phyloP scores from a whole-genome alignment of 2,329 filamentous ascomycete genomes.

The Colletotrichum salicis region DNA sequence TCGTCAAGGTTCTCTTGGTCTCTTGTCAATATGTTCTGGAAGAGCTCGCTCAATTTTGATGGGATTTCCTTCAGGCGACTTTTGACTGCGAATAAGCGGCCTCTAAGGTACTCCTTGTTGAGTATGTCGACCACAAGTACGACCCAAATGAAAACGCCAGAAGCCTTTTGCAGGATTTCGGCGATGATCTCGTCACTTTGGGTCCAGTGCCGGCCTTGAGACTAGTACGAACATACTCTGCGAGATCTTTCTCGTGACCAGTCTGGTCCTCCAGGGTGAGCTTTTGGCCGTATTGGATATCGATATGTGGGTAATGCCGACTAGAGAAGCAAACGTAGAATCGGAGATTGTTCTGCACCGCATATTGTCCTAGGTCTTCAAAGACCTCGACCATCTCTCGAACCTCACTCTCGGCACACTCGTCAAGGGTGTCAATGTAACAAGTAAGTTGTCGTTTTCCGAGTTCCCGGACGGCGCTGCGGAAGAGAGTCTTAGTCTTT shows the following conservation, averaged over 20 bases:
- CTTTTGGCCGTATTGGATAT: conserved; percentile 5
- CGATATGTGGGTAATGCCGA: conserved; percentile 54
- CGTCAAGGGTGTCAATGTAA: conserved; percentile 59
- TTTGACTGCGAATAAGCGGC: conserved; percentile 16
- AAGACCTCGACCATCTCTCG: conserved; percentile 56
- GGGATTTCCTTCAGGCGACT: conserved; percentile 46
- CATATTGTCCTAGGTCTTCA: conserved; percentile 43
- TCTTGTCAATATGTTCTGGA: conserved; percentile 58
- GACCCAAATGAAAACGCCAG: conserved; percentile 57
- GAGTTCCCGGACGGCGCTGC: conserved; percentile 10
- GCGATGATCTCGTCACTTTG: background rate
- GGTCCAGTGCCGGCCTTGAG: background rate
- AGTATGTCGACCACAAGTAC: conserved; percentile 52
- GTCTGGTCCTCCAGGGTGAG: conserved; percentile 41
- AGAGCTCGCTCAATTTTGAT: conserved; percentile 52
- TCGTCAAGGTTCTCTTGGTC: conserved; percentile 53
- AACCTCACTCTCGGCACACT: conserved; percentile 56
- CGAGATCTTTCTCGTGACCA: conserved; percentile 42
- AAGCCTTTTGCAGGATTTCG: conserved; percentile 49
- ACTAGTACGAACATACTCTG: conserved; percentile 34
- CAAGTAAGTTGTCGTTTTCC: conserved; percentile 32
- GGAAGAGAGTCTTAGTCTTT: background rate
- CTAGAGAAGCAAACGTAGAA: conserved; percentile 57
- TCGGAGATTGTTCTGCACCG: conserved; percentile 24
- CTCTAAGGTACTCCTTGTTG: conserved; percentile 46